These are phyloP conservation scores for Xylariaceae sp. DNA, from an alignment of 2,329 filamentous ascomycete genomes.

Conservation along the genomic window DNA sequence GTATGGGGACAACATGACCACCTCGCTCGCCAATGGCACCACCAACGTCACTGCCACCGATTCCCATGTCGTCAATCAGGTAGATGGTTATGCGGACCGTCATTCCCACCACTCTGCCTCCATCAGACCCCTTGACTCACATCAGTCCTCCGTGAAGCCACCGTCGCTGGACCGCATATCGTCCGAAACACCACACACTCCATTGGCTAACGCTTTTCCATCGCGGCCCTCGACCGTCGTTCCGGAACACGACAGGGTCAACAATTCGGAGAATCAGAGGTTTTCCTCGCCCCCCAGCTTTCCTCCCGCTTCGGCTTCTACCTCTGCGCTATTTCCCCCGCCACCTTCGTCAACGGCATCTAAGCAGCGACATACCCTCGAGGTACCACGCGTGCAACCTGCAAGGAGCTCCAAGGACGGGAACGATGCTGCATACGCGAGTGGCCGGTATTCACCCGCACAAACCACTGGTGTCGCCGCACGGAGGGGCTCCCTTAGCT, in stretches of 20 bases:
- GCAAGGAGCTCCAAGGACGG: constrained; percentile 70
- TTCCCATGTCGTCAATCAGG: constrained; percentile 28
- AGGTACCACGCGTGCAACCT: constrained; percentile 71
- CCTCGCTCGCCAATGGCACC: constrained; percentile 55
- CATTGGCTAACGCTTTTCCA: constrained; percentile 20
- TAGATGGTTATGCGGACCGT: background rate
- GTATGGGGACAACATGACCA: constrained; percentile 47
- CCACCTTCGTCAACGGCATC: constrained; percentile 44
- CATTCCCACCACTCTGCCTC: background rate
- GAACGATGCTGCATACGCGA: constrained; percentile 62
- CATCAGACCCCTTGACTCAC: background rate
- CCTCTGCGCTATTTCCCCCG: constrained; percentile 48
- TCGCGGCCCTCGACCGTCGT: constrained; percentile 23
- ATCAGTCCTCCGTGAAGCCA: background rate
- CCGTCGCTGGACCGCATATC: background rate
- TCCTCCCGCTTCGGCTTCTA: constrained; percentile 39
- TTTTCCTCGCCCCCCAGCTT: constrained; percentile 64
- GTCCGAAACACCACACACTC: constrained; percentile 2
- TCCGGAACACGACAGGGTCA: constrained; percentile 26
- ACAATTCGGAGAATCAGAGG: constrained; percentile 45
- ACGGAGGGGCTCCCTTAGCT: constrained; percentile 76
- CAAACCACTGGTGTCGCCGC: constrained; percentile 49
- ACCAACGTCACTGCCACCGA: constrained; percentile 33
- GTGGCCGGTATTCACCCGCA: constrained; percentile 76
- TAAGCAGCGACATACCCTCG: constrained; percentile 81